Evolutionary conservation across 495 filamentous ascomycete genomes (phyloP).

Genomic region (Hypoxylon cercidicola): DNA sequence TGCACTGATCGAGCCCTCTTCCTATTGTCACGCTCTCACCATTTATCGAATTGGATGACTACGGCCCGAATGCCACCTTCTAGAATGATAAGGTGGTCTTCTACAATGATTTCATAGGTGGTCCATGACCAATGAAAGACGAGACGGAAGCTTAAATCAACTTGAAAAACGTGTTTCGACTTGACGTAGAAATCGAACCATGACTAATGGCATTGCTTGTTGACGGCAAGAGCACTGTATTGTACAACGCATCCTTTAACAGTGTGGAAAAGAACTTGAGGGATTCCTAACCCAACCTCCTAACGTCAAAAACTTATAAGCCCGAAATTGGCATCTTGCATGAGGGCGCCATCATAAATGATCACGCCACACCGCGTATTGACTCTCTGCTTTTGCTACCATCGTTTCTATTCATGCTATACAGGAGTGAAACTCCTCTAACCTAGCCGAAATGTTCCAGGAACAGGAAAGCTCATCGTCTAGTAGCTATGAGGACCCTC

Average conservation of each 20-base stretch:
- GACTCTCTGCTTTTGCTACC: not conserved
- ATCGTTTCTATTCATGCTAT: not conserved
- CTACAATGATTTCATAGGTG: not conserved
- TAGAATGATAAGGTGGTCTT: conserved; percentile 1
- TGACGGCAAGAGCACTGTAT: not conserved
- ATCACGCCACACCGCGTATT: conserved; percentile 10
- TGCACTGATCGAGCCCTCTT: too few species aligned
- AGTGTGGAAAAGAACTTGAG: too few species aligned
- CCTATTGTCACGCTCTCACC: too few species aligned
- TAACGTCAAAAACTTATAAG: not conserved
- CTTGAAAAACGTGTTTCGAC: not conserved
- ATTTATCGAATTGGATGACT: too few species aligned
- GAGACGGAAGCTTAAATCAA: conserved; percentile 21
- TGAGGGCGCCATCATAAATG: not conserved
- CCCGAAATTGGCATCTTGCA: not conserved
- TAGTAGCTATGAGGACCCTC: conserved; percentile 31
- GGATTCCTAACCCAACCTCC: too few species aligned
- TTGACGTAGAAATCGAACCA: conserved; percentile 26
- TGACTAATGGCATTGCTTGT: conserved; percentile 24
- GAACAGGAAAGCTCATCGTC: conserved; percentile 32
- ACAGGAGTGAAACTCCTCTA: conserved; percentile 1
- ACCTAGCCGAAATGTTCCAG: conserved; percentile 18
- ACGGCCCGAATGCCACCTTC: not conserved
- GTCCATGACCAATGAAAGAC: conserved; percentile 7
- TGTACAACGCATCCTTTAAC: too few species aligned